Percentiles rank a stretch among this genome's conserved stretches.
Conservation (phyloP, 805 yeast genomes). For the Metschnikowia continentalis region DNA sequence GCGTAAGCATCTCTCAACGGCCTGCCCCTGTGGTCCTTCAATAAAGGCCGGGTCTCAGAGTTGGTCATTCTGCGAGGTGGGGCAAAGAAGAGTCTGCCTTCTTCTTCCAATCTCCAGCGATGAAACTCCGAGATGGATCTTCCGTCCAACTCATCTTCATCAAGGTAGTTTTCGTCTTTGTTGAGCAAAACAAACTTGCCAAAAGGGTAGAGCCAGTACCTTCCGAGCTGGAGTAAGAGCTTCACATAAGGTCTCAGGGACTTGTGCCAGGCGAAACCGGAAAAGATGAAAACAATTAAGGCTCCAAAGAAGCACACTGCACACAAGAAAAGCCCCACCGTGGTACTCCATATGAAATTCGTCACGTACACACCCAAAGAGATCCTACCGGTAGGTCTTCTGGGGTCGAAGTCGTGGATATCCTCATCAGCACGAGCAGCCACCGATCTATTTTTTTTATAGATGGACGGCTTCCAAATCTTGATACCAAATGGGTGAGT, state of each 20-base stretch:
- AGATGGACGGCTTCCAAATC: conserved; percentile 97
- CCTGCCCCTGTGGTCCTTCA: conserved; percentile 42
- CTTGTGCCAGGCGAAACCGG: conserved; percentile 42
- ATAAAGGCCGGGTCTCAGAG: conserved; percentile 33
- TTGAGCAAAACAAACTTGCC: conserved; percentile 80
- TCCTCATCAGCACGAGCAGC: conserved; percentile 89
- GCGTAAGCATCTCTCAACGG: conserved; percentile 36
- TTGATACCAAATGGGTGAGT: conserved; percentile 98
- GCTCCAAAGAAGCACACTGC: conserved; percentile 50
- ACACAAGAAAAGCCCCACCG: conserved; percentile 66
- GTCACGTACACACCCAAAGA: conserved; percentile 60
- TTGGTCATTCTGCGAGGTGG: conserved; percentile 48
- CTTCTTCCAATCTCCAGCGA: conserved; percentile 79
- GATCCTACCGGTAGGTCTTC: conserved; percentile 46
- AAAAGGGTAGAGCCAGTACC: conserved; percentile 79
- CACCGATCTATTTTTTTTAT: conserved; percentile 88
- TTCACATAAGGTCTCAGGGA: conserved; percentile 59
- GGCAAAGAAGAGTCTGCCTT: conserved; percentile 76
- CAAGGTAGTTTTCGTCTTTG: conserved; percentile 73
- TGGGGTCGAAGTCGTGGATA: conserved; percentile 68
- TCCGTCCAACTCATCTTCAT: conserved; percentile 88
- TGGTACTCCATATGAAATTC: conserved; percentile 67
- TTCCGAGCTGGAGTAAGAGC: conserved; percentile 57
- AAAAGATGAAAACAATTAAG: conserved; percentile 38
- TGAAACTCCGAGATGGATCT: conserved; percentile 79